phyloP scores from a whole-genome alignment of 106 monocot species.

The Dendrobium huoshanense region DNA sequence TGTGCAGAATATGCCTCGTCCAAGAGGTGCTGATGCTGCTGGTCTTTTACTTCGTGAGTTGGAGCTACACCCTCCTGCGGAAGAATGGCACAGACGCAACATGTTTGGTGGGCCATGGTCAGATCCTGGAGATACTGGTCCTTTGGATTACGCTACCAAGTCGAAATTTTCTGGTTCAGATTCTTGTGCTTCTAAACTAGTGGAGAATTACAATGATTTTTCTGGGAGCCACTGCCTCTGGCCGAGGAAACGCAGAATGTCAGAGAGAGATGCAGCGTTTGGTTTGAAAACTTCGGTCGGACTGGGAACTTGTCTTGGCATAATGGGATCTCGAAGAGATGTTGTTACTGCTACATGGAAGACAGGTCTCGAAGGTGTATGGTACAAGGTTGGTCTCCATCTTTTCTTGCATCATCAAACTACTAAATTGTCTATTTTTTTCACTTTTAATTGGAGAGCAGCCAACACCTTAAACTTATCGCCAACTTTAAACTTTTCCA shows the following conservation, averaged over 20 bases:
- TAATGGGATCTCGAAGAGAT: conserved; percentile 98
- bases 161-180: conserved; percentile 32
- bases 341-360: conserved; percentile 90
- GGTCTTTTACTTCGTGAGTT: conserved; percentile 93
- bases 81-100: conserved; percentile 98
- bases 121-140: conserved; percentile 82
- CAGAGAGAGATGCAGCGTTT: conserved; percentile 98
- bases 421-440: background rate
- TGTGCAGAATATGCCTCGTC: conserved; percentile 95
- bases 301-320: conserved; percentile 86
- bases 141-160: conserved; percentile 37
- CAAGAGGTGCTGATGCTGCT: conserved; percentile 96
- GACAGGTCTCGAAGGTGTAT: conserved; percentile 83
- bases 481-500: background rate
- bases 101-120: conserved; percentile 99
- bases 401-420: background rate
- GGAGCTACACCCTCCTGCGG: conserved; percentile 94
- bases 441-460: too few species aligned
- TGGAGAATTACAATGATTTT: conserved; percentile 13
- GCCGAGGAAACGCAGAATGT: conserved; percentile 87
- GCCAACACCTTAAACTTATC: too few species aligned
- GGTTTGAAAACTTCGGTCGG: conserved; percentile 94
- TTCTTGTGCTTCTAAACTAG: conserved; percentile 9
- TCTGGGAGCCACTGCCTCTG: conserved; percentile 51
- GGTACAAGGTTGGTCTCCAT: conserved; percentile 71